Conservation (phyloP, 371 early-diverging fungal genomes). For the Gilbertella persicaria region DNA sequence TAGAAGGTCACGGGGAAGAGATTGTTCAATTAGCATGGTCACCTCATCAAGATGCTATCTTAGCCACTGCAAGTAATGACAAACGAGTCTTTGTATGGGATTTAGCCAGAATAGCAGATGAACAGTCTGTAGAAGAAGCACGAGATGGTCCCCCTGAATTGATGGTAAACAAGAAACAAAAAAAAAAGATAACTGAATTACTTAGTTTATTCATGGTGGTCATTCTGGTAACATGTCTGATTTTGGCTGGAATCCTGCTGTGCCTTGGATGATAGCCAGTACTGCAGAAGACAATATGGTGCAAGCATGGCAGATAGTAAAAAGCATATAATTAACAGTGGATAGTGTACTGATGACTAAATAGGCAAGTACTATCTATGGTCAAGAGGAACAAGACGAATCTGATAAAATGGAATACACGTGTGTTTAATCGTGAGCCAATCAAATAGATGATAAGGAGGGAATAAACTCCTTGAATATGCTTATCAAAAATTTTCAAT, state of each 20-base stretch:
- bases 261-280: constrained; percentile 92
- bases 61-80: constrained; percentile 92
- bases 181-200: not conserved
- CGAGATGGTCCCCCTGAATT: constrained; percentile 98
- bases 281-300: constrained; percentile 96
- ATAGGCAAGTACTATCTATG: constrained; percentile 35
- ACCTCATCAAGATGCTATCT: constrained; percentile 87
- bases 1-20: constrained; percentile 89
- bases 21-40: constrained; percentile 95
- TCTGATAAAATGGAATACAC: constrained; percentile 13
- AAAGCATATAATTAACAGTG: constrained; percentile 1
- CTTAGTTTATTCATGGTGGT: constrained; percentile 96
- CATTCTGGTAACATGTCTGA: constrained; percentile 97
- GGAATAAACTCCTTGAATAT: not conserved
- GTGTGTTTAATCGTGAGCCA: too few relatives aligned
- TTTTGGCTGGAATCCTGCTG: constrained; percentile 95
- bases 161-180: constrained; percentile 53
- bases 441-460: not conserved
- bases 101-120: constrained; percentile 85
- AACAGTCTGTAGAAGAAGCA: constrained; percentile 85
- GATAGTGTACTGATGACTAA: not conserved
- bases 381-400: constrained; percentile 24
- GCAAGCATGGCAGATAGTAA: constrained; percentile 98
- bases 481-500: not conserved
- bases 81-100: constrained; percentile 97